Conservation (phyloP, 768 basidiomycete genomes). For the Suillus fuscotomentosus region DNA sequence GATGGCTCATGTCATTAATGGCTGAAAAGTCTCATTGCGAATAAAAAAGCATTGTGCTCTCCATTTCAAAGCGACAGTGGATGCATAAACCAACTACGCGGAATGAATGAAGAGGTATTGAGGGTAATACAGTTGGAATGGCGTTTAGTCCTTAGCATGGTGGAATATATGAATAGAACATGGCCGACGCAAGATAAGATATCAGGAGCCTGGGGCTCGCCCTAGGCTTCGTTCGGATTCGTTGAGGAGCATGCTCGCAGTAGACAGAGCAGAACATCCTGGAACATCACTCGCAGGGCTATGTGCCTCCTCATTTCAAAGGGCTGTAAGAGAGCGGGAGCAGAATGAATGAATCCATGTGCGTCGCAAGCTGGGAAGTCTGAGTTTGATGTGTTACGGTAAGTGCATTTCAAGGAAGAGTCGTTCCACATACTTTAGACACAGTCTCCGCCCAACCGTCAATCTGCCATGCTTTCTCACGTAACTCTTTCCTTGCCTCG, state of each 20-base stretch:
- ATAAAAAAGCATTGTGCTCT: neutral
- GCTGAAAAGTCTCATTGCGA: neutral
- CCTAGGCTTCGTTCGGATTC: neutral
- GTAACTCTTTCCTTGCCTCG: constrained; percentile 75
- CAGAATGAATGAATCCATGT: constrained; percentile 87
- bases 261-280: constrained; percentile 3
- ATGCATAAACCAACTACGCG: neutral
- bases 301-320: constrained; percentile 51
- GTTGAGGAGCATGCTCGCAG: neutral
- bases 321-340: constrained; percentile 81
- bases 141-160: neutral
- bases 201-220: neutral
- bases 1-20: neutral
- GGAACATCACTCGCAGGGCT: neutral
- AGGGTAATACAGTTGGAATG: neutral
- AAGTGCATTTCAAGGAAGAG: neutral
- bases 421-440: constrained; percentile 59
- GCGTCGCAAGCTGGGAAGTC: constrained; percentile 85
- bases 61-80: neutral
- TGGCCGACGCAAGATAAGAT: neutral
- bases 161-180: neutral
- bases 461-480: constrained; percentile 91
- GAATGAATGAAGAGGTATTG: neutral
- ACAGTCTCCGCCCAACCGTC: constrained; percentile 97
- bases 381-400: constrained; percentile 28